Conservation (phyloP, 176 grass and related monocot species). For the Calamus simplicifolius region DNA sequence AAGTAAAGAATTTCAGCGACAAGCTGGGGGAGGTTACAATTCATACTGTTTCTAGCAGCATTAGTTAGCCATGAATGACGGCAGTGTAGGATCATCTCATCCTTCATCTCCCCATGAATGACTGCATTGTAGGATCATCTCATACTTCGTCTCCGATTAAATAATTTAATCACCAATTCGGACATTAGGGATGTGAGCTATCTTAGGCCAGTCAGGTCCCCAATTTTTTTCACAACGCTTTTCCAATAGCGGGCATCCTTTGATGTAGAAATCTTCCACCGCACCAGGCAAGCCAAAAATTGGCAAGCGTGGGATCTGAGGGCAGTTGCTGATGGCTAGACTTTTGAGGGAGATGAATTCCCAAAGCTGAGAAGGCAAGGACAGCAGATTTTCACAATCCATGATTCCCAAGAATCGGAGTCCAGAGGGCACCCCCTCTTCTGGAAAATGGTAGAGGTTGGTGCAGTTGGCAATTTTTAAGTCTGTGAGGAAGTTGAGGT, state of each 20-base stretch:
- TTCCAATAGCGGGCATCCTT: conserved; percentile 35
- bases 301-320: conserved; percentile 40
- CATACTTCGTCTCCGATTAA: too few species aligned
- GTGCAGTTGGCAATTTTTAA: conserved; percentile 31
- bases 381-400: conserved; percentile 30
- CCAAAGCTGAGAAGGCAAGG: conserved; percentile 38
- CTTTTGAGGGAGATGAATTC: conserved; percentile 25
- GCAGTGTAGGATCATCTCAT: too few species aligned
- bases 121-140: too few species aligned
- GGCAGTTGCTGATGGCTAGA: conserved; percentile 43
- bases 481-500: conserved; percentile 26
- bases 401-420: conserved; percentile 45
- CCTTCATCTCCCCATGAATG: too few species aligned
- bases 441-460: conserved; percentile 40
- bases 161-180: conserved; percentile 12
- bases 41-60: too few species aligned
- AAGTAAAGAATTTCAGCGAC: too few species aligned
- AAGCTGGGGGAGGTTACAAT: too few species aligned
- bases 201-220: conserved; percentile 39
- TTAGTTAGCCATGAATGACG: too few species aligned
- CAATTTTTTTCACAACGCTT: conserved; percentile 27
- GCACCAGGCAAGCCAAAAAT: conserved; percentile 25
- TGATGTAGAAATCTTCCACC: conserved; percentile 47
- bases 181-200: conserved; percentile 43
- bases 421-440: conserved; percentile 27